Evolutionary conservation across 176 grass and related monocot genomes (phyloP).

Genomic region (Cenchrus purpureus): DNA sequence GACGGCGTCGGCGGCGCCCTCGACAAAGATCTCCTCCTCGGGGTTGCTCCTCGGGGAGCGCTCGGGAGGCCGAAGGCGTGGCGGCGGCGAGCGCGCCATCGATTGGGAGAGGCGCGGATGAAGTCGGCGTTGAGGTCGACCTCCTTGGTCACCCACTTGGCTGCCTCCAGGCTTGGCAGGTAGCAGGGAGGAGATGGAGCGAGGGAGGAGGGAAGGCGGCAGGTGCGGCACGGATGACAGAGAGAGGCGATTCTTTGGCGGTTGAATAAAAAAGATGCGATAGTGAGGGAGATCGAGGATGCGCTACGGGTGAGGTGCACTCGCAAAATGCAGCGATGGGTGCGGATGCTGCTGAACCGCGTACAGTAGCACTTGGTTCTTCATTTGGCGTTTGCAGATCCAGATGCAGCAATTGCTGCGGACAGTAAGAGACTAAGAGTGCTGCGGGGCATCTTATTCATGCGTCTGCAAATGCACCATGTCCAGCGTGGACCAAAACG

Average conservation of each 20-base stretch:
- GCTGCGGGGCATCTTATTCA: background rate
- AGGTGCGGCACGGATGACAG: too few species aligned
- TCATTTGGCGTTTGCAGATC: too few species aligned
- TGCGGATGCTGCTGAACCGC: too few species aligned
- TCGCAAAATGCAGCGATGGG: too few species aligned
- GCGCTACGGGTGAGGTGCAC: too few species aligned
- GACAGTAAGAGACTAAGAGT: too few species aligned
- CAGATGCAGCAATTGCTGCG: too few species aligned
- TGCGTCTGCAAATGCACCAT: constrained; percentile 1
- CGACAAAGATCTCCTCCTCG: constrained; percentile 66
- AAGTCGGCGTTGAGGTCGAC: constrained; percentile 95
- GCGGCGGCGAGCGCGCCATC: constrained; percentile 82
- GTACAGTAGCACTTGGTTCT: too few species aligned
- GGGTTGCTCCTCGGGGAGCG: constrained; percentile 53
- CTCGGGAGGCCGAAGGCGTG: constrained; percentile 59
- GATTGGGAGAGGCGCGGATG: constrained; percentile 84
- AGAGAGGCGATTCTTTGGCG: too few species aligned
- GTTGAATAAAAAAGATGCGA: too few species aligned
- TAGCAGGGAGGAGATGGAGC: constrained; percentile 34
- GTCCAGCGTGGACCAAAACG: background rate
- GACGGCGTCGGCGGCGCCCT: constrained; percentile 56
- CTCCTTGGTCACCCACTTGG: constrained; percentile 79
- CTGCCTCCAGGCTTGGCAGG: constrained; percentile 72
- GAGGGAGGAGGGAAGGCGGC: too few species aligned
- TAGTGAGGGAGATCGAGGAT: too few species aligned